Base-by-base conservation (phyloP, 306 rosid genomes). In the Senna siamea region DNA sequence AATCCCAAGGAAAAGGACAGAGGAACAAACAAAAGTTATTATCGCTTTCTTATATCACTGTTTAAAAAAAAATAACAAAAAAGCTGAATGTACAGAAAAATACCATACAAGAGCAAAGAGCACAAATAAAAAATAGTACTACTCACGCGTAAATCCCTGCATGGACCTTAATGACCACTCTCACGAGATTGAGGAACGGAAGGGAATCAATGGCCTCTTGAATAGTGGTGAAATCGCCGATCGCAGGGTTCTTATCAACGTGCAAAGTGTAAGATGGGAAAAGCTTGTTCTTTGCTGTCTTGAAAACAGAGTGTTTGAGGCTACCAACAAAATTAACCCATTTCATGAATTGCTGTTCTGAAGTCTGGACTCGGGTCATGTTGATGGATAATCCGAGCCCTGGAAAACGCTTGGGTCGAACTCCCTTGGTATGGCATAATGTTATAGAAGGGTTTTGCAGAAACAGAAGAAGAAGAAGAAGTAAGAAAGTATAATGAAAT, bases 91-190 rank as follows among this genome's bases (percentile, higher is more conserved):
- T 48, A 58, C 70, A 34, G 54, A 76, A 74, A 79, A 70, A 66
- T 51, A 52, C 69, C 34, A 65, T 18, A 55, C 8, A 2, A 37
- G 8, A 7, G 40, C 1, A 5, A 2, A 37, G 7, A 37, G 40
- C 2, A 37, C 8, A 4, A 37, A 4, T 37, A 26, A 26, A 26
- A 26, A 69, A 35, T 51, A 22, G 9, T 7, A 48, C 74, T 35
- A 83, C 99, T 95, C 82, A 95, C 99, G 83, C 87, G 89, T 95
- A 95, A 78, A 95, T 92, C 15, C 99, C 99, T 86, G 89, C 97
- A 79, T 95, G 98, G 58, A 95, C 97, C 66, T 95, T 95, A 78
- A 95, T 86, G 20, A 90, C 87, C 17, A 92, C 99, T 87, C 99
- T 90, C 30, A 92, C 86, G 20, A 95, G 61, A 80, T 95, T 95